Percentiles rank a stretch among this genome's conserved stretches.
phyloP scores from a whole-genome alignment of 2,329 filamentous ascomycete genomes.

The Talaromyces rugulosus region DNA sequence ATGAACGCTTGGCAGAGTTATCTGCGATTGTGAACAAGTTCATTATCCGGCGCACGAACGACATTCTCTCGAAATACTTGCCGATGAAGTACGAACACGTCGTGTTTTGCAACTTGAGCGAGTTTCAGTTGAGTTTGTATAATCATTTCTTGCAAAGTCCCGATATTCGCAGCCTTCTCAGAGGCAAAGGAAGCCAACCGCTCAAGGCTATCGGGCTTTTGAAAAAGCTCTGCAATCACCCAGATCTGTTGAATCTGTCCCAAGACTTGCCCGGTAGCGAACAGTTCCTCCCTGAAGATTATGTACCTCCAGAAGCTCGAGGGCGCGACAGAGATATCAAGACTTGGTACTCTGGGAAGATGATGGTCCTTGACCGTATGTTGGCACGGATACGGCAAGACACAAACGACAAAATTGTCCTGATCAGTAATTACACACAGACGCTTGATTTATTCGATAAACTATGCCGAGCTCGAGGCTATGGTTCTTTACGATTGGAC shows the following conservation, averaged over 20 bases:
- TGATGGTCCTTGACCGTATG: conserved; percentile 98
- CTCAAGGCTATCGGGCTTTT: conserved; percentile 94
- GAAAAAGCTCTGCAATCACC: conserved; percentile 98
- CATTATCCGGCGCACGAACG: conserved; percentile 95
- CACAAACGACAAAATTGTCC: conserved; percentile 97
- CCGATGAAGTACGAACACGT: conserved; percentile 99
- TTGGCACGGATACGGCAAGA: conserved; percentile 90
- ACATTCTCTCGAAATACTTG: conserved; percentile 94
- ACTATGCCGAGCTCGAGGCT: conserved; percentile 77
- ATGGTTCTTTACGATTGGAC: conserved; percentile 84
- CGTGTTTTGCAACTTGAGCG: conserved; percentile 91
- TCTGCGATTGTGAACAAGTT: conserved; percentile 91
- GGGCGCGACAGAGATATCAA: conserved; percentile 90
- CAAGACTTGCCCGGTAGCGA: conserved; percentile 86
- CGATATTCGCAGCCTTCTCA: conserved; percentile 84
- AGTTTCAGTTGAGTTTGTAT: conserved; percentile 90
- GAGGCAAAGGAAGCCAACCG: conserved; percentile 91
- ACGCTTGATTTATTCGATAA: conserved; percentile 92
- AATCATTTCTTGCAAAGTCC: conserved; percentile 96
- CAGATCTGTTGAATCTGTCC: conserved; percentile 79
- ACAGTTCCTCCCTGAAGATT: conserved; percentile 75
- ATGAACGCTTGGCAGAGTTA: conserved; percentile 76
- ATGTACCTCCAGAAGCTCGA: conserved; percentile 78
- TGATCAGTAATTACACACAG: conserved; percentile 97
- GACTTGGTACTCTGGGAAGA: conserved; percentile 95